Evolutionary conservation across 805 yeast species (phyloP), one percentile per base, ranked within the genome.

Genomic region (Candida insectalens): DNA sequence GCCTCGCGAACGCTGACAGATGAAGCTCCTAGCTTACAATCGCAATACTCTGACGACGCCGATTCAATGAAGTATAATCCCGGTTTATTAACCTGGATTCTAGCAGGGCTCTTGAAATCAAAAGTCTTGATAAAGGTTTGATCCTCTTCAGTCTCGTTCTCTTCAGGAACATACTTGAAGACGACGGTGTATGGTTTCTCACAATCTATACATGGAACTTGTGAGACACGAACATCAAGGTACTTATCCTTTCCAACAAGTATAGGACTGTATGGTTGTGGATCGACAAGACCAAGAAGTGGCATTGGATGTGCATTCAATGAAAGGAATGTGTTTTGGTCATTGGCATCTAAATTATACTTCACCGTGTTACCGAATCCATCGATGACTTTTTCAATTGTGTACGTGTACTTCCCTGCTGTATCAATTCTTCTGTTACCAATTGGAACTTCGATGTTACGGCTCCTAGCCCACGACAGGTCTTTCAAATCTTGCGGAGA

Each of bases 1-100:
- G 68, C 71, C 9, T 51, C 42, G n/a, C 46, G 36, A 1, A 84
- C 66, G 13, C 61, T 49, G 8, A 81, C 62, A 2, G 62, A 53
- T 1, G 76, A 65, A 8, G 71, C 60, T n/a, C 78, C 84, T 15
- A 83, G 64, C 9, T 65, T 63, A 30, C 94, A 85, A 0, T 71
- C 64, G 58, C 98, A 92, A 47, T 51, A 71, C 29, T 62, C 64
- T 12, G 88, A 81, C 0, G 56, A 43, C 2, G 80, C 75, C 1
- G 69, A 52, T 21, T 64, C 52, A 20, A 92, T 54, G 6, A 53
- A 51, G 51, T 85, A 89, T 0, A 56, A 52, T 4, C 98, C 98
- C 0, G 94, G 78, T 29, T 62, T 57, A 3, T 63, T 60, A 0
- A 75, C 69, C 13, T 41, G 43, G 13, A 69, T 51, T 29, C 52